phyloP scores from a whole-genome alignment of 2,329 filamentous ascomycete species.

The Colletotrichum lini region DNA sequence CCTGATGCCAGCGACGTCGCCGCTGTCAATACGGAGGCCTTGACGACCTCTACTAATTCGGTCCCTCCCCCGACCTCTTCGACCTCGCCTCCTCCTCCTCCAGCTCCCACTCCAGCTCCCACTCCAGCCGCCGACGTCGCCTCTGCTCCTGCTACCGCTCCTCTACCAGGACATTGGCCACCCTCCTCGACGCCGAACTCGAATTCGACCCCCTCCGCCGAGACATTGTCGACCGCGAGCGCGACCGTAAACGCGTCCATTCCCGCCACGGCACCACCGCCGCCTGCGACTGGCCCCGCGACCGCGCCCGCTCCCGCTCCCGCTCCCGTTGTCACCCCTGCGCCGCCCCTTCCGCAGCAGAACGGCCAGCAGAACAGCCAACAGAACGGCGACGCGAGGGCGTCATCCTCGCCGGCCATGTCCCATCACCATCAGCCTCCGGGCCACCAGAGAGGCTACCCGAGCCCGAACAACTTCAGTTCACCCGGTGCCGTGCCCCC shows the following conservation, averaged over 20 bases:
- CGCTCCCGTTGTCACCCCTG: constrained; percentile 10
- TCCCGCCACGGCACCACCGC: not conserved
- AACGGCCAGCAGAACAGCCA: constrained; percentile 12
- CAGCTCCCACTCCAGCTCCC: not conserved
- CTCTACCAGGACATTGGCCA: not conserved
- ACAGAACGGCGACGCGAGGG: constrained; percentile 43
- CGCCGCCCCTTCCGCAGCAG: constrained; percentile 9
- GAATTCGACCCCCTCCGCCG: constrained; percentile 19
- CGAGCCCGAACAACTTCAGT: constrained; percentile 38
- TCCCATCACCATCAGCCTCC: constrained; percentile 42
- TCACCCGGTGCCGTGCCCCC: constrained; percentile 32
- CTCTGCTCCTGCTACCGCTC: not conserved
- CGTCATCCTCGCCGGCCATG: constrained; percentile 44
- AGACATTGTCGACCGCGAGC: constrained; percentile 12
- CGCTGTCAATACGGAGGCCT: constrained; percentile 31
- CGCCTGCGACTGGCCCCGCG: constrained; percentile 17
- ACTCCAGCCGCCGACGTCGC: not conserved
- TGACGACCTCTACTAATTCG: constrained; percentile 40
- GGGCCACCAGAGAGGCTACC: constrained; percentile 43
- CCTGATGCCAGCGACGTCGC: constrained; percentile 39
- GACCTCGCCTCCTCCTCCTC: constrained; percentile 26
- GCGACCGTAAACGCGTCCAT: constrained; percentile 26
- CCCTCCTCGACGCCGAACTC: constrained; percentile 30
- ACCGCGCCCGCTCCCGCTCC: constrained; percentile 10
- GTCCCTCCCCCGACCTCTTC: constrained; percentile 33